Conservation (phyloP, 2,329 filamentous ascomycete genomes). For the Pseudogymnoascus verrucosus region DNA sequence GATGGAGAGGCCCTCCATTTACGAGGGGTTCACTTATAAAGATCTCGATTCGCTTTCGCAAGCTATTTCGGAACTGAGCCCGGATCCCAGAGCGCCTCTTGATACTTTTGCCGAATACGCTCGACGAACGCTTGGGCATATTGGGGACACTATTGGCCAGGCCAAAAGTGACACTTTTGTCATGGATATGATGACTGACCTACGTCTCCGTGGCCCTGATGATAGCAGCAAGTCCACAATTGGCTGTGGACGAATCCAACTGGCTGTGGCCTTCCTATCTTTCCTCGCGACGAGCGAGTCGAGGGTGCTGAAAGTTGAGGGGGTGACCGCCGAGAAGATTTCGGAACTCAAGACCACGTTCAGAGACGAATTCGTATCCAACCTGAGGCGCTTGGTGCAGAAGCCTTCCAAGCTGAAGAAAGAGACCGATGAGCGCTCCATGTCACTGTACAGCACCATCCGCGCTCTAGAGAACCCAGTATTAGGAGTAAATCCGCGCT, state of each 20-base stretch:
- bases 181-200: neutral
- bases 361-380: slow-evolving; percentile 17
- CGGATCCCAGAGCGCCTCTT: slow-evolving; percentile 12
- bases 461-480: slow-evolving; percentile 17
- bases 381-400: slow-evolving; percentile 16
- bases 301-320: neutral
- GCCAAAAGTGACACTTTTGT: slow-evolving; percentile 16
- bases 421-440: slow-evolving; percentile 10
- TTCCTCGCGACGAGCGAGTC: neutral
- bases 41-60: slow-evolving; percentile 29
- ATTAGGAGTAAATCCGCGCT: slow-evolving; percentile 13
- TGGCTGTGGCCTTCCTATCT: neutral
- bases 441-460: slow-evolving; percentile 19
- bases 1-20: slow-evolving; percentile 44
- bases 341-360: slow-evolving; percentile 13
- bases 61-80: slow-evolving; percentile 12
- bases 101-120: slow-evolving; percentile 22
- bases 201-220: neutral
- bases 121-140: slow-evolving; percentile 21
- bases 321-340: neutral
- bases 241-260: neutral
- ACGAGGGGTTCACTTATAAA: slow-evolving; percentile 37
- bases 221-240: neutral
- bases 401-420: slow-evolving; percentile 12
- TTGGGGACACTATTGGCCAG: slow-evolving; percentile 18